Evolutionary conservation across 495 filamentous ascomycete genomes (phyloP).

Genomic region (Lasiosphaeria hispida): DNA sequence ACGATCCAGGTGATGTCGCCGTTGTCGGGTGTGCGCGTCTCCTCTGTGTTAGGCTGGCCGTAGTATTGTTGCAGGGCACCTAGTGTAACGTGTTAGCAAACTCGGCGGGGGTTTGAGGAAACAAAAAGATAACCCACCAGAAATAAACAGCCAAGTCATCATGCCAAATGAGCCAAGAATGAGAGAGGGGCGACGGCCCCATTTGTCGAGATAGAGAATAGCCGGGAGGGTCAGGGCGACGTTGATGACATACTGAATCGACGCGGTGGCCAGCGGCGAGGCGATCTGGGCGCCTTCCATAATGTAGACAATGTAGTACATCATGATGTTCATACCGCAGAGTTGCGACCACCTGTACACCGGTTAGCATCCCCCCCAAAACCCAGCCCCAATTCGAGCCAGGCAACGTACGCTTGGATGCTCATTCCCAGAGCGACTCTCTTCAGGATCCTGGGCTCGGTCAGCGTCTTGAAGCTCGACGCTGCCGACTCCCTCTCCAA

Average conservation of each 20-base stretch:
- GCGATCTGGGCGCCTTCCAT: conserved; percentile 66
- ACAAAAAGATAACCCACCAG: conserved; percentile 59
- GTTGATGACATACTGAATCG: conserved; percentile 78
- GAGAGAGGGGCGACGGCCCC: conserved; percentile 71
- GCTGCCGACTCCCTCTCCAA: conserved; percentile 61
- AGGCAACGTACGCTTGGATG: conserved; percentile 59
- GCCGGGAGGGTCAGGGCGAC: conserved; percentile 63
- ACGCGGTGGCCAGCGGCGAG: conserved; percentile 65
- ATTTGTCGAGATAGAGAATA: conserved; percentile 72
- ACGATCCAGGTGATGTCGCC: conserved; percentile 59
- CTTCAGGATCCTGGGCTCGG: conserved; percentile 62
- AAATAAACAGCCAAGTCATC: conserved; percentile 69
- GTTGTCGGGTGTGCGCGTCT: conserved; percentile 30
- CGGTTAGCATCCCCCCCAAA: neutral
- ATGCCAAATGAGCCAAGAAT: conserved; percentile 74
- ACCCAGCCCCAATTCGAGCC: neutral
- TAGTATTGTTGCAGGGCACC: conserved; percentile 59
- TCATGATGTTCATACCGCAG: conserved; percentile 76
- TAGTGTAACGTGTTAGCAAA: conserved; percentile 26
- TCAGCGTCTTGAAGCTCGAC: conserved; percentile 56
- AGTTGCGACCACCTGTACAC: conserved; percentile 56
- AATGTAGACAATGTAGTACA: conserved; percentile 73
- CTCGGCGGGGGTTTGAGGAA: conserved; percentile 11
- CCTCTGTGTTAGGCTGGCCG: conserved; percentile 49
- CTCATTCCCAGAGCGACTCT: conserved; percentile 69